phyloP scores from a whole-genome alignment of 73 alveolate species.

The Tetrahymena borealis region DNA sequence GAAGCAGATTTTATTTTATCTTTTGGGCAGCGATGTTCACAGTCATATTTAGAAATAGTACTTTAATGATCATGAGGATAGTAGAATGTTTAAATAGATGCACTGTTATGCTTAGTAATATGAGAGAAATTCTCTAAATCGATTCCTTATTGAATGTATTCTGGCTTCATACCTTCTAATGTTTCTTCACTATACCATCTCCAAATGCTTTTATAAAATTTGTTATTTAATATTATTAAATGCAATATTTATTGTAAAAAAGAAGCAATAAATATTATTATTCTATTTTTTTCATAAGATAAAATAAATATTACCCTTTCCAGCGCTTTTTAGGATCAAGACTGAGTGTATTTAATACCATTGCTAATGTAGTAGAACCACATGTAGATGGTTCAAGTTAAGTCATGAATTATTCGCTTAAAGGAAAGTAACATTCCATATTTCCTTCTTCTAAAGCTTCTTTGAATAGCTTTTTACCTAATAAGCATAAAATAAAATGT shows the following conservation, averaged over 20 bases:
- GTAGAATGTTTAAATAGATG: slow-evolving; percentile 41
- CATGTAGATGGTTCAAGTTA: slow-evolving; percentile 58
- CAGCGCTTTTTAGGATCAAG: slow-evolving; percentile 54
- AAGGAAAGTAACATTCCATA: slow-evolving; percentile 59
- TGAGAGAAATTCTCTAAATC: slow-evolving; percentile 41
- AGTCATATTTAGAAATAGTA: slow-evolving; percentile 4
- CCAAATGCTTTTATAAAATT: slow-evolving; percentile 20
- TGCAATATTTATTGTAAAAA: no score
- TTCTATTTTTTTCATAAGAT: no score
- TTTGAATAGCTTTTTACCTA: slow-evolving; percentile 46
- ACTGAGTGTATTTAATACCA: slow-evolving; percentile 57
- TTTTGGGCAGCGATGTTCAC: slow-evolving; percentile 13
- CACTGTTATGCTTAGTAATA: slow-evolving; percentile 39
- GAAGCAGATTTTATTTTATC: slow-evolving; percentile 6
- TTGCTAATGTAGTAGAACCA: slow-evolving; percentile 57
- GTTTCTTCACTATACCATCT: slow-evolving; percentile 57
- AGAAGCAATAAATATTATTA: no score
- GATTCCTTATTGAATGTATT: slow-evolving; percentile 25
- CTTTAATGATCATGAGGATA: slow-evolving; percentile 14
- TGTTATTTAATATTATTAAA: no score
- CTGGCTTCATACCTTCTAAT: slow-evolving; percentile 31
- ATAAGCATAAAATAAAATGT: background rate
- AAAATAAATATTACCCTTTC: slow-evolving; percentile 50
- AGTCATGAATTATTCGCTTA: slow-evolving; percentile 60
- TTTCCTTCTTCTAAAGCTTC: slow-evolving; percentile 49